A percentile compares a stretch with the other conserved stretches of the same genome.
These are phyloP conservation scores for Fusarium sp. DNA, from an alignment of 2,329 filamentous ascomycete genomes.

Conservation along the genomic window DNA sequence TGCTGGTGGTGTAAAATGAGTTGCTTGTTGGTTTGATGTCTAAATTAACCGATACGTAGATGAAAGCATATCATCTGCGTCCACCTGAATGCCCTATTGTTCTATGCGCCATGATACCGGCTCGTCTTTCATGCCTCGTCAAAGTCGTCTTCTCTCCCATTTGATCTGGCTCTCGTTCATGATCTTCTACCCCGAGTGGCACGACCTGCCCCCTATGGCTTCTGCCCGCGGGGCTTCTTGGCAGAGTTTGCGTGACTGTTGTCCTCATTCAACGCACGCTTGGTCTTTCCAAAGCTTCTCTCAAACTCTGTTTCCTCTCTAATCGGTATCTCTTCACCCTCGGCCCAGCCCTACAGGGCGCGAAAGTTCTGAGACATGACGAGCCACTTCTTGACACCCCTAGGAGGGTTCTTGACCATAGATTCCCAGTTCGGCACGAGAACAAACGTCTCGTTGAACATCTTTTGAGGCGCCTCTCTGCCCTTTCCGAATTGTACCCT, in stretches of 20 bases:
- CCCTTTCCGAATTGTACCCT: conserved; percentile 73
- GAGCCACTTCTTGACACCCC: conserved; percentile 67
- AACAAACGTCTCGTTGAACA: conserved; percentile 83
- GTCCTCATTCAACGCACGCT: conserved; percentile 14
- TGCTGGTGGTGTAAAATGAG: not conserved
- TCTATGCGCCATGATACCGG: not conserved
- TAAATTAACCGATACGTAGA: not conserved
- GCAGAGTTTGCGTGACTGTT: conserved; percentile 12
- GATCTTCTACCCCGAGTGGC: not conserved
- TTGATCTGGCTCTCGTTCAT: not conserved
- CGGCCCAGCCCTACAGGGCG: conserved; percentile 51
- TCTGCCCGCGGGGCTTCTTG: conserved; percentile 10
- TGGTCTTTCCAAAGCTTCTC: not conserved
- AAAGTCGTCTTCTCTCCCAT: not conserved
- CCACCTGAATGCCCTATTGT: not conserved
- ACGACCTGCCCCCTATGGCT: conserved; percentile 2
- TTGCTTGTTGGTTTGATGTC: not conserved
- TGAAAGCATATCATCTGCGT: not conserved
- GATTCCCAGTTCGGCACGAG: conserved; percentile 79
- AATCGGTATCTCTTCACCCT: not conserved
- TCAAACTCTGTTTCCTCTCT: not conserved
- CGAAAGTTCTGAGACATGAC: conserved; percentile 79
- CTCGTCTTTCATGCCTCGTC: not conserved
- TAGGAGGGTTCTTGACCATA: conserved; percentile 61
- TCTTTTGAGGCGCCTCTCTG: conserved; percentile 69